These are phyloP conservation scores for Trypanosoma platydactyli DNA, from an alignment of 208 protist genomes.

Conservation along the genomic window DNA sequence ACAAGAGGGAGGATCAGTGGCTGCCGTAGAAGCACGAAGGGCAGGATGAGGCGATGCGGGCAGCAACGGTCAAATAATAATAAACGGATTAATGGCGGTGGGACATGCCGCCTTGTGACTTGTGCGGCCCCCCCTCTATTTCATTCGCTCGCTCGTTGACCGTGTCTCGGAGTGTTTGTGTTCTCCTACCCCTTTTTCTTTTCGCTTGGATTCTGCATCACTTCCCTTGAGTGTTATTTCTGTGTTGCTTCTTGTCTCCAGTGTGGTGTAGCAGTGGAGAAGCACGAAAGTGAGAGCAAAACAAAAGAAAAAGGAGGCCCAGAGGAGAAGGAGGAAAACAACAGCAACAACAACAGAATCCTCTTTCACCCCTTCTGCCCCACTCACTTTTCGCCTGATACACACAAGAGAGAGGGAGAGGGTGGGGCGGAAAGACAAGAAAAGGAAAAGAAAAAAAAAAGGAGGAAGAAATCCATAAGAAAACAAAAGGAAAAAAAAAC, in stretches of 20 bases:
- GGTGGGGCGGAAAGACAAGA: neutral
- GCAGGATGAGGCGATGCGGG: no score
- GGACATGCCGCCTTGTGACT: neutral
- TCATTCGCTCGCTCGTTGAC: neutral
- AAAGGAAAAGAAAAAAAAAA: conserved; percentile 21
- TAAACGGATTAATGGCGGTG: neutral
- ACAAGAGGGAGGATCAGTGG: no score
- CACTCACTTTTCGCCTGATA: no score
- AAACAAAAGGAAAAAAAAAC: conserved; percentile 11
- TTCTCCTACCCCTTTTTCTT: neutral
- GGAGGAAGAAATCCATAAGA: no score
- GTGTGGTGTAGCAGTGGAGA: neutral
- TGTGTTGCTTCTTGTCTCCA: conserved; percentile 4
- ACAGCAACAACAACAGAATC: no score
- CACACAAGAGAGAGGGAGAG: neutral
- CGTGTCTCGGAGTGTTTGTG: neutral
- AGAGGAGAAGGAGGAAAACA: no score
- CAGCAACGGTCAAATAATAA: no score
- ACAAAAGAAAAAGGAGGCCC: conserved; percentile 20
- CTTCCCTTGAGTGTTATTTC: neutral
- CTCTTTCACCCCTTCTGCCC: no score
- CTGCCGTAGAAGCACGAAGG: no score
- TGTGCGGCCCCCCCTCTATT: neutral
- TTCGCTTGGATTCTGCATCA: neutral
- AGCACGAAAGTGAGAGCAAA: no score